These are phyloP conservation scores for Neoascochyta sp. DNA, from an alignment of 2,329 filamentous ascomycete species.

Conservation along the genomic window DNA sequence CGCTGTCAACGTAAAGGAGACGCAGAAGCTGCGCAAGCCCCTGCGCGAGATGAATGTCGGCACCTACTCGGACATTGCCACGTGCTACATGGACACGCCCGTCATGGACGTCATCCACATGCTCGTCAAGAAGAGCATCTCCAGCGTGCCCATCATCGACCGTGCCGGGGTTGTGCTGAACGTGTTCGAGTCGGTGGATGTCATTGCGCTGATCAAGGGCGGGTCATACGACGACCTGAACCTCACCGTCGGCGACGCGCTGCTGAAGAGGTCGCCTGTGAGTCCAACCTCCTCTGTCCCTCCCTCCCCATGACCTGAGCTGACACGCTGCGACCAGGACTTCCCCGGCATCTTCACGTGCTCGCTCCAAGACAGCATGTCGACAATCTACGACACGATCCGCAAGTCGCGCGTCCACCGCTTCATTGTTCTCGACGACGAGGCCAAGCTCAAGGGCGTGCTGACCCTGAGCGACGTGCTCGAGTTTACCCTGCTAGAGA, in stretches of 20 bases:
- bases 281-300: slow-evolving; percentile 14
- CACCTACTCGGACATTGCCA: slow-evolving; percentile 76
- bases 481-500: slow-evolving; percentile 84
- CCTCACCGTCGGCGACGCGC: slow-evolving; percentile 79
- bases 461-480: slow-evolving; percentile 95
- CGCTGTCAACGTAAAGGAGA: slow-evolving; percentile 88
- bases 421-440: slow-evolving; percentile 87
- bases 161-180: slow-evolving; percentile 81
- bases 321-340: slow-evolving; percentile 53
- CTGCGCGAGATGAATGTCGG: slow-evolving; percentile 80
- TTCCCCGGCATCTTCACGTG: slow-evolving; percentile 98
- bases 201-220: slow-evolving; percentile 92
- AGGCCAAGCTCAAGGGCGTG: slow-evolving; percentile 79
- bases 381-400: slow-evolving; percentile 95
- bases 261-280: slow-evolving; percentile 78
- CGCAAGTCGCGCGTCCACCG: slow-evolving; percentile 92
- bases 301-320: not conserved
- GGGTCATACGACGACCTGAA: slow-evolving; percentile 88
- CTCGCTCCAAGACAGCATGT: slow-evolving; percentile 82
- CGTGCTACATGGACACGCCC: slow-evolving; percentile 80
- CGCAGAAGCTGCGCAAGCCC: slow-evolving; percentile 81
- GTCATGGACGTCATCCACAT: slow-evolving; percentile 93
- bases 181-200: slow-evolving; percentile 96
- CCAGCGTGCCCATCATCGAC: slow-evolving; percentile 89
- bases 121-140: slow-evolving; percentile 91